These are phyloP conservation scores for Salvia hispanica DNA, from an alignment of 257 asterid species.

Conservation along the genomic window DNA sequence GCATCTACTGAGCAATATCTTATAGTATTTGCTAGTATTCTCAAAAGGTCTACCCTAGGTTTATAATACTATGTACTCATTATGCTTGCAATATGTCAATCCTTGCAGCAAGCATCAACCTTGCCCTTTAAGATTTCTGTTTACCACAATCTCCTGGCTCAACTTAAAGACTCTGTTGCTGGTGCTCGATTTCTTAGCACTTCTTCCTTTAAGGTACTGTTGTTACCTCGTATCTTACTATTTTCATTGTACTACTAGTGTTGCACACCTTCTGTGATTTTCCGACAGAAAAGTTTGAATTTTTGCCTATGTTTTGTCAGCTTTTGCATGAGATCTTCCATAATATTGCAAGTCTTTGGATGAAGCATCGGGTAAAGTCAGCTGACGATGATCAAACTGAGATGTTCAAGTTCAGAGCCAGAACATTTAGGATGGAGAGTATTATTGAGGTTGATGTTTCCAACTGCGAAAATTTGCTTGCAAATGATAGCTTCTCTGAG, in stretches of 20 bases:
- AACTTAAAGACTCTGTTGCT: conserved; percentile 55
- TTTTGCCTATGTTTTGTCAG: conserved; percentile 42
- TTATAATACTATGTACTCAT: neutral
- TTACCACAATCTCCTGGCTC: conserved; percentile 61
- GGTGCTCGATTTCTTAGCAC: conserved; percentile 61
- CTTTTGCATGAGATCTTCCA: conserved; percentile 65
- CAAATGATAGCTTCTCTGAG: conserved; percentile 61
- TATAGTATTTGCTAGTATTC: neutral
- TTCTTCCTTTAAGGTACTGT: conserved; percentile 57
- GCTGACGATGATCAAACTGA: conserved; percentile 52
- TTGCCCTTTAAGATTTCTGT: conserved; percentile 56
- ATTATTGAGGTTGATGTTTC: conserved; percentile 76
- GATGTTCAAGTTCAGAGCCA: conserved; percentile 75
- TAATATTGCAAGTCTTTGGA: conserved; percentile 69
- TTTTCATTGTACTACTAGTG: neutral
- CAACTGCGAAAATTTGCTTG: conserved; percentile 50
- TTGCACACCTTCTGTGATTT: conserved; percentile 9
- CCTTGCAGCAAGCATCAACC: conserved; percentile 44
- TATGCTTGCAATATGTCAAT: conserved; percentile 18
- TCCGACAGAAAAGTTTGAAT: conserved; percentile 26
- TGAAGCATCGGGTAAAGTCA: conserved; percentile 55
- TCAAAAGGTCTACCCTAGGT: neutral
- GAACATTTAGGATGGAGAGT: conserved; percentile 71
- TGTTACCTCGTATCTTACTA: conserved; percentile 19
- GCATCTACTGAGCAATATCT: neutral